A percentile compares a stretch with the other conserved stretches of the same genome.
phyloP scores from a whole-genome alignment of 495 filamentous ascomycete genomes.

The Hypoxylon cercidicola region DNA sequence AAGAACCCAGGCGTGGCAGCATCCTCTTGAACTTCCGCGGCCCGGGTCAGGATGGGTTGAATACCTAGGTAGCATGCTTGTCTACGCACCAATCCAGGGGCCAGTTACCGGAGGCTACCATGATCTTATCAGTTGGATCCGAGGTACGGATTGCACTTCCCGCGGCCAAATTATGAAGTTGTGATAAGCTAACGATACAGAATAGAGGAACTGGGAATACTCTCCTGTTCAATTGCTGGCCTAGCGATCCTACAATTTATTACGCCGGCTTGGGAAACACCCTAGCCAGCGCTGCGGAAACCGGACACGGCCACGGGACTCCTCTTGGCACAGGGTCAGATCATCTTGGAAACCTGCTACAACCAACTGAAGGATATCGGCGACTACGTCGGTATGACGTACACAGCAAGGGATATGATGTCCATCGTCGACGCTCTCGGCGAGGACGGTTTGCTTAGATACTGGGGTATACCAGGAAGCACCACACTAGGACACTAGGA shows the following conservation, averaged over 20 bases:
- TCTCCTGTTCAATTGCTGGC: conserved; percentile 30
- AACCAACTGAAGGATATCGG: conserved; percentile 19
- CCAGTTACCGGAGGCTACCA: conserved; percentile 48
- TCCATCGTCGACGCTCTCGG: conserved; percentile 54
- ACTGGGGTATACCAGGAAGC: conserved; percentile 60
- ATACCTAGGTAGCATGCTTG: conserved; percentile 31
- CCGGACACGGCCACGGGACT: conserved; percentile 16
- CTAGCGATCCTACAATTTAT: conserved; percentile 11
- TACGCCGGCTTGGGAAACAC: conserved; percentile 9
- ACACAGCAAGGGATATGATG: conserved; percentile 56
- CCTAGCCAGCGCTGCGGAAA: conserved; percentile 18
- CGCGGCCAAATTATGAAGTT: neutral
- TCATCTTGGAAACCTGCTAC: conserved; percentile 23
- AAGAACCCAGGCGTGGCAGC: conserved; percentile 49
- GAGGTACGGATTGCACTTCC: conserved; percentile 25
- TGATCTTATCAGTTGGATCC: conserved; percentile 57
- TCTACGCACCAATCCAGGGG: conserved; percentile 22
- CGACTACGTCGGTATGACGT: conserved; percentile 40
- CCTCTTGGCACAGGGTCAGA: conserved; percentile 24
- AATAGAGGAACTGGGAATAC: conserved; percentile 35
- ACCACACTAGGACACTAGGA: conserved; percentile 53
- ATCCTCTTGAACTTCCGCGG: conserved; percentile 61
- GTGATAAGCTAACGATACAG: neutral
- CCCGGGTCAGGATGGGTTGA: conserved; percentile 46
- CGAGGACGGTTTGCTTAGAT: conserved; percentile 58